Evolutionary conservation across 2,329 filamentous ascomycete genomes (phyloP), one percentile per base, ranked within the genome.

Genomic region (Samsoniella hepiali): DNA sequence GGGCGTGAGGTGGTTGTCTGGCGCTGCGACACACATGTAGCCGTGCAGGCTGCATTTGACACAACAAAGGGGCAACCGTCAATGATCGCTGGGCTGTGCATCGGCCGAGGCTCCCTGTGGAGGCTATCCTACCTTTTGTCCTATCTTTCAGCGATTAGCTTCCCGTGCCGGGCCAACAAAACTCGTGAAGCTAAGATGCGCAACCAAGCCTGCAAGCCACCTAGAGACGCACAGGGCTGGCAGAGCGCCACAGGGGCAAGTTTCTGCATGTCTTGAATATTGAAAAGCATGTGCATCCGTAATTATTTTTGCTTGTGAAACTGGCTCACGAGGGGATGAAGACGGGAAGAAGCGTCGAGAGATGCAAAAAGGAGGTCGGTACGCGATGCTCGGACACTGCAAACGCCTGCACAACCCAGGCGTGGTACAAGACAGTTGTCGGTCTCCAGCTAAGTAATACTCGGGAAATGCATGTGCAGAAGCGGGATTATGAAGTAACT

Each of bases 221-320:
- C 10, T 29, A 15, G 13, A 22, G n/a, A 55, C 49, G 17, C 34
- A 44, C 58, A 55, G 40, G 58, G 58, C 58, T 62, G 40, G 22
- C 31, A 40, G 31, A 62, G 31, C 58, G 58, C 50, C 58, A 60
- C 50, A 62, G 58, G 58, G 58, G 58, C n/a, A 45, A 38, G 4
- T 2, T 29, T 38, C 50, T 61, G 58, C 50, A 45, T 47, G 40
- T 61, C 38, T 53, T 29, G 31, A 17, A 32, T 36, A 11, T 45
- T 9, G 36, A 36, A 49, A 42, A 54, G 50, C 58, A 61, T 61
- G 58, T 61, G 58, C 31, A 31, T 29, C 8, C 10, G 13, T 29
- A 27, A 27, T 10, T 13, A 11, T 54, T 61, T 38, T 38, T 17
- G 58, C 49, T 31, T 47, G 58, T 61, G 58, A 61, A 42, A 42